These are phyloP conservation scores for Fonsecaea nubica DNA, from an alignment of 2,329 filamentous ascomycete species.

Conservation along the genomic window DNA sequence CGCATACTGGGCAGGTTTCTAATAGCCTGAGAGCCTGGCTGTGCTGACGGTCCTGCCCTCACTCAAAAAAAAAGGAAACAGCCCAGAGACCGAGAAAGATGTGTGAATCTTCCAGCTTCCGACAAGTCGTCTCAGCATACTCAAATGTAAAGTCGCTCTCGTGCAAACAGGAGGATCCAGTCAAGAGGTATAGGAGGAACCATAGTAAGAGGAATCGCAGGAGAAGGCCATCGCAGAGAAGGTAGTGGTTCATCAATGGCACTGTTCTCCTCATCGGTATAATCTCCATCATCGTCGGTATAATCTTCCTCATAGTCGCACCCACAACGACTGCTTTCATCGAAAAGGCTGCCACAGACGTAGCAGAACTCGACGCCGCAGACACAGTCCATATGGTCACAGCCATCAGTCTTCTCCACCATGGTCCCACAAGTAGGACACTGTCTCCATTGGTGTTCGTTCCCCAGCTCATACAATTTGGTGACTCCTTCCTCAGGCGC, in stretches of 20 bases:
- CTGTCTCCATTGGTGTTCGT: constrained; percentile 34
- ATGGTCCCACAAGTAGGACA: constrained; percentile 35
- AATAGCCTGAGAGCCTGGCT: no score
- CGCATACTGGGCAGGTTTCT: no score
- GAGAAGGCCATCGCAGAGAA: constrained; percentile 5
- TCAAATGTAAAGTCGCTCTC: no score
- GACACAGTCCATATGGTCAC: constrained; percentile 34
- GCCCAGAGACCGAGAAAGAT: no score
- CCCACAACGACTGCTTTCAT: constrained; percentile 22
- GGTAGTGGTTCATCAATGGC: constrained; percentile 9
- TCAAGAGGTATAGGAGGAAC: no score
- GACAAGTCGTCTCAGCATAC: no score
- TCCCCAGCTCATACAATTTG: constrained; percentile 22
- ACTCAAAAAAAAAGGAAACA: no score
- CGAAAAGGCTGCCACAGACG: constrained; percentile 28
- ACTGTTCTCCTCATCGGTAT: constrained; percentile 10
- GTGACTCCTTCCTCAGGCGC: constrained; percentile 5
- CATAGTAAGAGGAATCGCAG: no score
- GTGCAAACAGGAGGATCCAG: no score
- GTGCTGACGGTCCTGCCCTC: no score
- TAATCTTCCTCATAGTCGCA: constrained; percentile 20
- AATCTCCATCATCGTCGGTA: constrained; percentile 10
- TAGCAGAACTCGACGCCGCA: constrained; percentile 38
- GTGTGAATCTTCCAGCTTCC: no score
- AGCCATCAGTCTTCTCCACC: constrained; percentile 34